phyloP scores from a whole-genome alignment of 1,284 basidiomycete genomes.

The Fomitopsis betulina region DNA sequence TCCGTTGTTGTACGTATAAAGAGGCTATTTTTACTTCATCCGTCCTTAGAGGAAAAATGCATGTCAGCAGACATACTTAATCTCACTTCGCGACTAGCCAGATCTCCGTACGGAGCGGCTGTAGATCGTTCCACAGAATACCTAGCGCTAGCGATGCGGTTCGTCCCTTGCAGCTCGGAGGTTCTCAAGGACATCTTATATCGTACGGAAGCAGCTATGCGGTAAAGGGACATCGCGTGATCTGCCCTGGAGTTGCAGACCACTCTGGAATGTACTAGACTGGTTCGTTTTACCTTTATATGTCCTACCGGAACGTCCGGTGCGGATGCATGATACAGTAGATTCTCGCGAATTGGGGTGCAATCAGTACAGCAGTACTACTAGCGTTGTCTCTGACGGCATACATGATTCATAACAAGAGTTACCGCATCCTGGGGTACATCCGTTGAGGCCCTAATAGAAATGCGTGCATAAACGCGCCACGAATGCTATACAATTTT shows the following conservation, averaged over 20 bases:
- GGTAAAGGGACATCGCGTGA: neutral
- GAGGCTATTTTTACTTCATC: neutral
- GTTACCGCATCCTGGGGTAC: neutral
- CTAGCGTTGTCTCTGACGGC: neutral
- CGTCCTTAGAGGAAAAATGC: neutral
- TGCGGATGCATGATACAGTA: neutral
- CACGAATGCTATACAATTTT: neutral
- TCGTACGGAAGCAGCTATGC: neutral
- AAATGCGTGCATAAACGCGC: too few species aligned
- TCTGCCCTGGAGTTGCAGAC: neutral
- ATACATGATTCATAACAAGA: constrained; percentile 1
- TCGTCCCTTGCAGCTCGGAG: neutral
- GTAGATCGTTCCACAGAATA: neutral
- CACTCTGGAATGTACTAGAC: neutral
- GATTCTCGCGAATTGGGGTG: neutral
- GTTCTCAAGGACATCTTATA: neutral
- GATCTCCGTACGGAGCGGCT: neutral
- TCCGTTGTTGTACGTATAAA: too few species aligned
- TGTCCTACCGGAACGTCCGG: neutral
- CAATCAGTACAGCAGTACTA: neutral
- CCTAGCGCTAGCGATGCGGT: neutral
- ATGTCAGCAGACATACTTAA: neutral
- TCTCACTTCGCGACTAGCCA: neutral
- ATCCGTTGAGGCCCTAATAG: neutral
- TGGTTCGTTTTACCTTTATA: neutral